phyloP scores from a whole-genome alignment of 495 filamentous ascomycete species.

The Trichoderma reesei region DNA sequence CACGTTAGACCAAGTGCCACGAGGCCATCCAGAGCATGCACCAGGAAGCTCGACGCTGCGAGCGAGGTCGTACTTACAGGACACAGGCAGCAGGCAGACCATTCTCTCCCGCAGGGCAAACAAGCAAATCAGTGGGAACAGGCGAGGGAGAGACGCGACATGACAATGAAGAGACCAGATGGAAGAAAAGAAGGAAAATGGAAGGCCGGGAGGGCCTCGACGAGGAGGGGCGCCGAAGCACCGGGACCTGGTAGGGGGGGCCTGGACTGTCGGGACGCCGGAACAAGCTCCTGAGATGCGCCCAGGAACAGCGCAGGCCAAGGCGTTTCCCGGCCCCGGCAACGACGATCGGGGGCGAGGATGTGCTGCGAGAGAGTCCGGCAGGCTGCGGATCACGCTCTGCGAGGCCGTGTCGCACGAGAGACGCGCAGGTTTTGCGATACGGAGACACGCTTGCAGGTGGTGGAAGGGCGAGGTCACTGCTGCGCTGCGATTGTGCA shows the following conservation, averaged over 20 bases:
- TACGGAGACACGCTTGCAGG: too few species aligned
- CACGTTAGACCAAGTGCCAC: background rate
- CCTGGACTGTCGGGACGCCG: constrained; percentile 3
- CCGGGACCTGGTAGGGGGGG: background rate
- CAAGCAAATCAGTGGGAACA: background rate
- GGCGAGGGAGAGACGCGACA: background rate
- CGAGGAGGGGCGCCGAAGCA: background rate
- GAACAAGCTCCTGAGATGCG: background rate
- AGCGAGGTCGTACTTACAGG: background rate
- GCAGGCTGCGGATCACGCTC: background rate
- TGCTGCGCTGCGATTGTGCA: too few species aligned
- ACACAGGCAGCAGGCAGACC: background rate
- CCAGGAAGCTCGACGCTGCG: background rate
- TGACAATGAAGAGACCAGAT: background rate
- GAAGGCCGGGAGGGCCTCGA: background rate
- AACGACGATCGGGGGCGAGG: background rate
- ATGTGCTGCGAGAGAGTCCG: background rate
- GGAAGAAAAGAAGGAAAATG: background rate
- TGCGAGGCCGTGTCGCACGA: background rate
- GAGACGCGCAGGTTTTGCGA: background rate
- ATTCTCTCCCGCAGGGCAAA: constrained; percentile 6
- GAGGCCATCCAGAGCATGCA: background rate
- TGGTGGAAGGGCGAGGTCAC: too few species aligned
- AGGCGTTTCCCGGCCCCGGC: background rate
- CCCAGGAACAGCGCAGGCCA: background rate